Percentiles rank a stretch among this genome's conserved stretches.
phyloP scores from a whole-genome alignment of 1,284 basidiomycete genomes.

The Cutaneotrichosporon cavernicola region DNA sequence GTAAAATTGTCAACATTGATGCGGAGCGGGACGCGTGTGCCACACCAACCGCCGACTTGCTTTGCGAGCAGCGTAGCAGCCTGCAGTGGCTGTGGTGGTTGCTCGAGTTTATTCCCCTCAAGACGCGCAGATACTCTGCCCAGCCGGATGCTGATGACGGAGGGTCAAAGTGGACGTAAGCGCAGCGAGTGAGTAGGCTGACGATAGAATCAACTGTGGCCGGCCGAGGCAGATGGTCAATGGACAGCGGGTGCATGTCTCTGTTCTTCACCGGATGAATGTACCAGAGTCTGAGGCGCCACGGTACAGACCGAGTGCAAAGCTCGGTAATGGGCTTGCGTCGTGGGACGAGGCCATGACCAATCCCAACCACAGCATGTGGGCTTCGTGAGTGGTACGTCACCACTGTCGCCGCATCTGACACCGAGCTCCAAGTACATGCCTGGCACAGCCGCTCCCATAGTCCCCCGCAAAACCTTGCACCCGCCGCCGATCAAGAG shows the following conservation, averaged over 20 bases:
- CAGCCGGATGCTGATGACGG: not conserved
- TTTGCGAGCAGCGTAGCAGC: not conserved
- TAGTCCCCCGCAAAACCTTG: no score
- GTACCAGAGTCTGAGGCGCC: not conserved
- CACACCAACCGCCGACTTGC: not conserved
- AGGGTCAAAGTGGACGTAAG: no score
- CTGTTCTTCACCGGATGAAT: not conserved
- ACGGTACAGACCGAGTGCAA: not conserved
- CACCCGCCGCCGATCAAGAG: no score
- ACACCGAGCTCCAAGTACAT: no score
- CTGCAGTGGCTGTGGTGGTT: not conserved
- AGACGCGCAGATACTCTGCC: not conserved
- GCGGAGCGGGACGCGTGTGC: not conserved
- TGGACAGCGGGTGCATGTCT: not conserved
- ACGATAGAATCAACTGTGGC: not conserved
- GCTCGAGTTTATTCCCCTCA: not conserved
- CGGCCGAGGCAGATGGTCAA: not conserved
- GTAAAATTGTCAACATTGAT: not conserved
- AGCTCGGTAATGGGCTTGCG: not conserved
- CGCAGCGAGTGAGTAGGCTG: no score
- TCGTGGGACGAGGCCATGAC: not conserved
- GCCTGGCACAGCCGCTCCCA: no score
- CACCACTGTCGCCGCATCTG: no score
- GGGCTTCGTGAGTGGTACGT: not conserved
- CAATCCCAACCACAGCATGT: not conserved